Percentiles rank a stretch among this genome's conserved stretches.
Evolutionary conservation across 352 stramenopile genomes (phyloP).

Genomic region (Pilasporangium apinafurcum): DNA sequence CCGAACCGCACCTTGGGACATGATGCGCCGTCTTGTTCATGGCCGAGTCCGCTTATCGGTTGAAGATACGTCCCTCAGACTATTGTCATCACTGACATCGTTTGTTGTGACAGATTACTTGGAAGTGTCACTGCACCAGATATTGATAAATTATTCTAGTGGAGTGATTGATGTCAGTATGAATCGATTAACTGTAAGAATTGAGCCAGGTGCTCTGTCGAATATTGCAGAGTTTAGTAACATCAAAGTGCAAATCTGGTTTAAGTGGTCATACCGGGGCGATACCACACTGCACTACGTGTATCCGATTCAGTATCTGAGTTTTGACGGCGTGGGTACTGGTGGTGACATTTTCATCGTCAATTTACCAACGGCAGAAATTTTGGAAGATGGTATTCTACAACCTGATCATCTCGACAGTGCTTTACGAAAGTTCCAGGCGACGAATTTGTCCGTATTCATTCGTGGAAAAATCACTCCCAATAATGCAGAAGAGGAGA

Average conservation of each 20-base stretch:
- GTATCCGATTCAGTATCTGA: constrained; percentile 36
- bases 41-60: constrained; percentile 32
- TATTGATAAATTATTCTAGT: constrained; percentile 23
- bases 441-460: constrained; percentile 28
- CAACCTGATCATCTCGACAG: not conserved
- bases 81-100: constrained; percentile 33
- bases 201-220: constrained; percentile 58
- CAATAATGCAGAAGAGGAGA: not conserved
- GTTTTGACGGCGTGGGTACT: not conserved
- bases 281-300: constrained; percentile 32
- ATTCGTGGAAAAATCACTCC: constrained; percentile 35
- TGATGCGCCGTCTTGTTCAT: constrained; percentile 47
- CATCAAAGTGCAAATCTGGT: constrained; percentile 34
- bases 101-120: constrained; percentile 56
- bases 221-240: constrained; percentile 56
- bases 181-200: constrained; percentile 41
- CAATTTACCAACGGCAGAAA: constrained; percentile 5
- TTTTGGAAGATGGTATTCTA: constrained; percentile 3
- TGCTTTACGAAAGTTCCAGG: constrained; percentile 15
- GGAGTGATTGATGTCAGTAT: constrained; percentile 30
- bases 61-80: constrained; percentile 29
- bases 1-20: constrained; percentile 39
- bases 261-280: constrained; percentile 29
- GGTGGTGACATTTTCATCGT: constrained; percentile 2
- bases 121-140: constrained; percentile 26